Evolutionary conservation across 2,329 filamentous ascomycete genomes (phyloP).

Genomic region (Verticillium nonalfalfae): DNA sequence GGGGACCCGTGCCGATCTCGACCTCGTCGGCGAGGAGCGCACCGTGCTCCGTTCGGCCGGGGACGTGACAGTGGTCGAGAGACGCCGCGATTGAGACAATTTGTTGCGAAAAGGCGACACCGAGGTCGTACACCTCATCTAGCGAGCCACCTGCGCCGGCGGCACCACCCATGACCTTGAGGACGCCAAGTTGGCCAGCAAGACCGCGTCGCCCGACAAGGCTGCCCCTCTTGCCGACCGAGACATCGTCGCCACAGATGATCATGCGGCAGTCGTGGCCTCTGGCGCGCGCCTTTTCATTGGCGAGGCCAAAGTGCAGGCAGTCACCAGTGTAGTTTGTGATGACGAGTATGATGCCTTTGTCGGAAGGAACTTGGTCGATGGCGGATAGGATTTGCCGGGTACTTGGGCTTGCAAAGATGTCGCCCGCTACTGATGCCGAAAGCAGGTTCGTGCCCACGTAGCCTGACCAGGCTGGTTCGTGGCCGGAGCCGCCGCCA

Average conservation of each 20-base stretch:
- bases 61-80: slow-evolving; percentile 55
- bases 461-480: slow-evolving; percentile 59
- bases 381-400: slow-evolving; percentile 57
- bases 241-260: slow-evolving; percentile 60
- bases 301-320: slow-evolving; percentile 54
- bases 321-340: slow-evolving; percentile 62
- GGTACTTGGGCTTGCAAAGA: slow-evolving; percentile 58
- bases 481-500: slow-evolving; percentile 52
- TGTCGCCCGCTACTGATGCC: slow-evolving; percentile 53
- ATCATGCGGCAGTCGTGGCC: slow-evolving; percentile 50
- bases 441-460: slow-evolving; percentile 57
- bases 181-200: slow-evolving; percentile 53
- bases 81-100: slow-evolving; percentile 53
- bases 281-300: slow-evolving; percentile 48
- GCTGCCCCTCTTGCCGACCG: slow-evolving; percentile 49
- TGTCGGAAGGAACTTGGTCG: slow-evolving; percentile 44
- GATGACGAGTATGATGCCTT: slow-evolving; percentile 53
- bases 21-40: slow-evolving; percentile 43
- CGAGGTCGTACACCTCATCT: slow-evolving; percentile 43
- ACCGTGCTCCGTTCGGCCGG: slow-evolving; percentile 42
- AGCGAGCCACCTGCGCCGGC: slow-evolving; percentile 39
- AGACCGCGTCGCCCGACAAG: slow-evolving; percentile 57
- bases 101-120: slow-evolving; percentile 40
- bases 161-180: slow-evolving; percentile 51
- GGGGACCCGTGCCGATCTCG: slow-evolving; percentile 60